These are phyloP conservation scores for Dipteronia sinensis DNA, from an alignment of 345 rosid genomes.

Conservation along the genomic window DNA sequence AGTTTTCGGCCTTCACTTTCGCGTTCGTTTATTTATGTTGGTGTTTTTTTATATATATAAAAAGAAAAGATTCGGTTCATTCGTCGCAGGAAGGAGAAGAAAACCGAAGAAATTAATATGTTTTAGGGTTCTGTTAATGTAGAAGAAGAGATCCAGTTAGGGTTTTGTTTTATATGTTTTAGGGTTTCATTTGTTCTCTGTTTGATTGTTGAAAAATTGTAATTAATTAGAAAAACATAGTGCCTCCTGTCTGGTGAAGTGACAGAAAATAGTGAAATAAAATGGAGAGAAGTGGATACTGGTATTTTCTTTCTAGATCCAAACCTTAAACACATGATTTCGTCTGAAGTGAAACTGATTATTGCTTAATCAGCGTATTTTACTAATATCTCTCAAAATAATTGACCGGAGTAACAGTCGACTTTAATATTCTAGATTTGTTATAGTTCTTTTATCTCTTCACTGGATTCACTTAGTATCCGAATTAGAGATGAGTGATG, in stretches of 20 bases:
- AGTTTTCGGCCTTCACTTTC: constrained; percentile 8
- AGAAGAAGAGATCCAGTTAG: neutral
- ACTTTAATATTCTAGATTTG: neutral
- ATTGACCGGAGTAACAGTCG: too few relatives aligned
- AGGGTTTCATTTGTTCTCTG: neutral
- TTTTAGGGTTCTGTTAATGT: neutral
- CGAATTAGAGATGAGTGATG: too few relatives aligned
- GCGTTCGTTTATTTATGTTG: neutral
- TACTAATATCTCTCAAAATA: too few relatives aligned
- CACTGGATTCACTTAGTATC: too few relatives aligned
- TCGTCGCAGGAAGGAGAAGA: neutral
- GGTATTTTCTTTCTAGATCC: neutral
- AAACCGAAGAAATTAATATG: neutral
- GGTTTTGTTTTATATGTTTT: neutral
- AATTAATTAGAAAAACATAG: neutral
- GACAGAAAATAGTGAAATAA: neutral
- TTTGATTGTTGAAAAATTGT: neutral
- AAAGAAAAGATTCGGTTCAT: neutral
- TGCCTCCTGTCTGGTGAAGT: neutral
- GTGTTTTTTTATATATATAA: neutral
- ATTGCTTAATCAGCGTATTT: neutral
- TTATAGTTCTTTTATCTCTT: neutral
- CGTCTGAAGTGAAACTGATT: neutral
- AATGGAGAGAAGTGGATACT: neutral
- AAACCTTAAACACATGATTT: neutral